Evolutionary conservation across 116 monocot species (phyloP).

Genomic region (Iris pallida): DNA sequence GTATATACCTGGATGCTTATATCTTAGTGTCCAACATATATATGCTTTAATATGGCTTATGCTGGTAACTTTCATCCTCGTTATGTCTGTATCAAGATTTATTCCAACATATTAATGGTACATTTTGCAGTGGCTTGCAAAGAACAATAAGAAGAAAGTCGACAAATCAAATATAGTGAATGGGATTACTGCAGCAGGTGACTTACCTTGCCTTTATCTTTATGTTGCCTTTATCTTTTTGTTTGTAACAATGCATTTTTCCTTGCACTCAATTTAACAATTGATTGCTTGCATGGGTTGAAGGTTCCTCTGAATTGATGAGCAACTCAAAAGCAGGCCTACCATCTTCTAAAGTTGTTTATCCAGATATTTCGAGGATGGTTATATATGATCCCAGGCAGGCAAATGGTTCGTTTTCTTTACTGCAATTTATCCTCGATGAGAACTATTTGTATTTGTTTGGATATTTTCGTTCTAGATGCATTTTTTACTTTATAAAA

Average conservation of each 20-base stretch:
- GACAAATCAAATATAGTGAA: constrained; percentile 44
- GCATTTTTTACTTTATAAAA: too few species aligned
- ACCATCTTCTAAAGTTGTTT: constrained; percentile 49
- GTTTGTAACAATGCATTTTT: constrained; percentile 7
- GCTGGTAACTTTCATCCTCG: too few species aligned
- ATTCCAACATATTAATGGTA: neutral
- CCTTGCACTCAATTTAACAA: constrained; percentile 1
- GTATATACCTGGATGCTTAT: too few species aligned
- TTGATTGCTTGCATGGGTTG: constrained; percentile 25
- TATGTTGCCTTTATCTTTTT: neutral
- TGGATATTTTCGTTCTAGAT: neutral
- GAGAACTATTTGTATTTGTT: neutral
- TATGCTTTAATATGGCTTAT: too few species aligned
- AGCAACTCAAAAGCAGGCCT: constrained; percentile 23
- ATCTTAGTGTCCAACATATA: too few species aligned
- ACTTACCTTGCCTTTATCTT: neutral
- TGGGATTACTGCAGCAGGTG: constrained; percentile 48
- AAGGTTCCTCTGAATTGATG: constrained; percentile 26
- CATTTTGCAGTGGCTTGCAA: constrained; percentile 73
- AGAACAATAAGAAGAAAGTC: constrained; percentile 49
- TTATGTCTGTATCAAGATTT: neutral
- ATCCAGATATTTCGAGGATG: constrained; percentile 86
- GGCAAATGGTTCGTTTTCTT: constrained; percentile 41
- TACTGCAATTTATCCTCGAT: neutral
- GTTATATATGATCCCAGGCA: constrained; percentile 81